A percentile compares a stretch with the other conserved stretches of the same genome.
These are phyloP conservation scores for Anthracocystis walkeri DNA, from an alignment of 1,284 basidiomycete genomes.

Conservation along the genomic window DNA sequence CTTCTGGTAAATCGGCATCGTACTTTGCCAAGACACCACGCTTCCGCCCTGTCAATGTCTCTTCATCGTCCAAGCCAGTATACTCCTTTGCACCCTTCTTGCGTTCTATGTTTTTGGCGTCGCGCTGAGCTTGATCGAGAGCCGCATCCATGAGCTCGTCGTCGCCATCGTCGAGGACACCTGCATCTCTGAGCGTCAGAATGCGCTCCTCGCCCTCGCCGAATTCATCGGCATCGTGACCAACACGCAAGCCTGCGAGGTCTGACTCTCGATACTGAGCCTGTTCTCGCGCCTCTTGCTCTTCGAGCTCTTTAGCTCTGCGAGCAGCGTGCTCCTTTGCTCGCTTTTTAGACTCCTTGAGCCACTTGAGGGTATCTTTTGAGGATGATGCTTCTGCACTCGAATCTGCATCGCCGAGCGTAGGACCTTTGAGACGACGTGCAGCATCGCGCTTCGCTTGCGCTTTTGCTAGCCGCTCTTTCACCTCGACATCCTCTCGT, in stretches of 20 bases:
- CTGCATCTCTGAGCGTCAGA: slow-evolving; percentile 94
- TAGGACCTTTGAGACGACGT: slow-evolving; percentile 86
- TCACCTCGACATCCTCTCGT: slow-evolving; percentile 75
- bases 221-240: slow-evolving; percentile 83
- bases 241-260: slow-evolving; percentile 91
- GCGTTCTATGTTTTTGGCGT: slow-evolving; percentile 81
- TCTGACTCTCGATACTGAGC: slow-evolving; percentile 75
- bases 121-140: slow-evolving; percentile 85
- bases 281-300: slow-evolving; percentile 79
- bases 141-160: slow-evolving; percentile 96
- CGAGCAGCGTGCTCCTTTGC: slow-evolving; percentile 84
- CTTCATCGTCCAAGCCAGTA: slow-evolving; percentile 96
- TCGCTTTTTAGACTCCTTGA: slow-evolving; percentile 86
- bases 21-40: slow-evolving; percentile 91
- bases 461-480: slow-evolving; percentile 70
- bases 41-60: slow-evolving; percentile 78
- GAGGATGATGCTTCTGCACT: slow-evolving; percentile 57
- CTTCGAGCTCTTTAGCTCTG: slow-evolving; percentile 82
- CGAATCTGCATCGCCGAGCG: slow-evolving; percentile 78
- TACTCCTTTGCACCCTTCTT: slow-evolving; percentile 92
- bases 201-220: slow-evolving; percentile 92
- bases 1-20: slow-evolving; percentile 84
- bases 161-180: slow-evolving; percentile 94
- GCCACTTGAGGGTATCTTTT: slow-evolving; percentile 82
- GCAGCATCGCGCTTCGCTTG: slow-evolving; percentile 91